These are phyloP conservation scores for Cyanodermella asteris DNA, from an alignment of 2,329 filamentous ascomycete species.

Conservation along the genomic window DNA sequence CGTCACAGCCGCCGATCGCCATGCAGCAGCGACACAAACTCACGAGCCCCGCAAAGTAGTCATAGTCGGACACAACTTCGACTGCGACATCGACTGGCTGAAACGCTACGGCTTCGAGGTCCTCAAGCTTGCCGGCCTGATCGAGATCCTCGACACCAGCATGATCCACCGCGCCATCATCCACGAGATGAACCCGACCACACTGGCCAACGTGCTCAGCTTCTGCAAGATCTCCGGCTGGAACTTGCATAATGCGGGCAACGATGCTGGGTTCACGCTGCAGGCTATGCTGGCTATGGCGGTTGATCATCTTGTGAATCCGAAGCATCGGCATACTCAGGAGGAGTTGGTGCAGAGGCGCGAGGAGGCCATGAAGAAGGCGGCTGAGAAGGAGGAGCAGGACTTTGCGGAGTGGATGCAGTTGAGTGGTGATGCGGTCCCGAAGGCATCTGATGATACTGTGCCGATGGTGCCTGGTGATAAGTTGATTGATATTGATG, in stretches of 20 bases:
- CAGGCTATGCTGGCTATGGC: constrained; percentile 23
- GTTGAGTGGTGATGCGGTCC: no score
- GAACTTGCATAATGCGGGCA: constrained; percentile 68
- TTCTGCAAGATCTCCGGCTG: constrained; percentile 40
- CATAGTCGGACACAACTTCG: constrained; percentile 57
- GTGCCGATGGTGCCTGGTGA: no score
- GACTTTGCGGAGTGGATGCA: no score
- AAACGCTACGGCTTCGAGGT: constrained; percentile 38
- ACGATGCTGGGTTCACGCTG: constrained; percentile 64
- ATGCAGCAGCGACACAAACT: constrained; percentile 3
- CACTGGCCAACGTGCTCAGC: constrained; percentile 38
- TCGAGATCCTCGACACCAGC: constrained; percentile 52
- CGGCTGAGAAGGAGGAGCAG: no score
- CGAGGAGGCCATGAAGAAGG: no score
- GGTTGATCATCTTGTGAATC: constrained; percentile 2
- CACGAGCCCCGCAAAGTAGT: constrained; percentile 35
- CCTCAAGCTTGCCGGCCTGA: constrained; percentile 27
- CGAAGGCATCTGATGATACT: no score
- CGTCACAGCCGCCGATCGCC: constrained; percentile 6
- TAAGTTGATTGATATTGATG: no score
- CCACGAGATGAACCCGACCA: constrained; percentile 28
- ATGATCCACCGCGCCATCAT: constrained; percentile 44
- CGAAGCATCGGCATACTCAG: constrained; percentile 1
- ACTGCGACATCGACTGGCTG: constrained; percentile 47
- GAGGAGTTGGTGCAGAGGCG: constrained; percentile 3